Evolutionary conservation across 2,329 filamentous ascomycete species (phyloP).

Genomic region (Talaromyces sp.): DNA sequence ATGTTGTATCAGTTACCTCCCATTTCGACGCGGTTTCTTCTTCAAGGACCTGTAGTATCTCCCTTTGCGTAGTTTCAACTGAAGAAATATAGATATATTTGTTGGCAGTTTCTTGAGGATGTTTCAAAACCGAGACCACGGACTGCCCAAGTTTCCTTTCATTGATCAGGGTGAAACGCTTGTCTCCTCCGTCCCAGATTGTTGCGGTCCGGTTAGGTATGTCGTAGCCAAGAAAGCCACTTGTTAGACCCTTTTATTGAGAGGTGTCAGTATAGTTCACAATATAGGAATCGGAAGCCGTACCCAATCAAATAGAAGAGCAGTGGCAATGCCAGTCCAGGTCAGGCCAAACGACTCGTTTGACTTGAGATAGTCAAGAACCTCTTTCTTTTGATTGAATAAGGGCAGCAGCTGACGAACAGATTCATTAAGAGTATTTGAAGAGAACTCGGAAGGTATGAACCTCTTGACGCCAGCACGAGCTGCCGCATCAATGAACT

Average conservation of each 20-base stretch:
- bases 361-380: conserved; percentile 54
- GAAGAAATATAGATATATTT: neutral
- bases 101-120: neutral
- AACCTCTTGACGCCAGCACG: conserved; percentile 16
- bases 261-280: neutral
- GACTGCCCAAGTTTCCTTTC: neutral
- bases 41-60: neutral
- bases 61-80: neutral
- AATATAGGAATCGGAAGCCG: neutral
- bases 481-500: conserved; percentile 13
- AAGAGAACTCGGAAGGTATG: conserved; percentile 24
- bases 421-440: conserved; percentile 28
- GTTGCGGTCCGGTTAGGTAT: neutral
- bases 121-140: conserved; percentile 1
- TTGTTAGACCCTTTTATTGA: neutral
- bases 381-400: conserved; percentile 28
- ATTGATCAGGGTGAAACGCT: neutral
- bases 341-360: conserved; percentile 50
- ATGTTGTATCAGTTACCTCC: neutral
- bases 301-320: conserved; percentile 62
- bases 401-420: conserved; percentile 28
- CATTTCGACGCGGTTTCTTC: neutral
- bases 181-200: conserved; percentile 9
- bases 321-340: conserved; percentile 61
- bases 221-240: neutral